phyloP scores from a whole-genome alignment of 352 stramenopile genomes.

The Phytophthora foliorum region DNA sequence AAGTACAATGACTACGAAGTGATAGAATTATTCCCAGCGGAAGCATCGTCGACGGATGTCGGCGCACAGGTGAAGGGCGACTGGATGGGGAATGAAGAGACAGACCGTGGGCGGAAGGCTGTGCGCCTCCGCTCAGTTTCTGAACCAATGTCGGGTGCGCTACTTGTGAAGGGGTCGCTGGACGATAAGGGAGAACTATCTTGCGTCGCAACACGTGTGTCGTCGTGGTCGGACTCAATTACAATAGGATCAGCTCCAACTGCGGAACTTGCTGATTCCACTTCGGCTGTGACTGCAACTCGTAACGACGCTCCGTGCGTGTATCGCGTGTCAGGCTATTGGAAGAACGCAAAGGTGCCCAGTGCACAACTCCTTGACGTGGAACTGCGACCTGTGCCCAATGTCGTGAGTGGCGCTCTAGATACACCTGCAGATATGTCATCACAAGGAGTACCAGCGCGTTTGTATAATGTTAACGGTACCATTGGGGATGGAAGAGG shows the following conservation, averaged over 20 bases:
- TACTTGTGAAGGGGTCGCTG: slow-evolving; percentile 72
- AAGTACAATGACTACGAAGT: slow-evolving; percentile 93
- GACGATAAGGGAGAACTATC: slow-evolving; percentile 80
- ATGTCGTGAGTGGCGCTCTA: slow-evolving; percentile 18
- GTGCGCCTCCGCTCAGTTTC: slow-evolving; percentile 76
- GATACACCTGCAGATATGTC: slow-evolving; percentile 29
- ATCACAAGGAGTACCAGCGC: slow-evolving; percentile 20
- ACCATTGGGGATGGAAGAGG: slow-evolving; percentile 79
- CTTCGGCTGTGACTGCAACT: slow-evolving; percentile 1
- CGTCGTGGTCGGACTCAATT: slow-evolving; percentile 55
- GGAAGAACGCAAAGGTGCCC: slow-evolving; percentile 78
- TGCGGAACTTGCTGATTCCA: slow-evolving; percentile 17
- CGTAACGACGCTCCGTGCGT: slow-evolving; percentile 23
- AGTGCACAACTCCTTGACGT: slow-evolving; percentile 82
- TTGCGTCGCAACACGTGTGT: slow-evolving; percentile 58
- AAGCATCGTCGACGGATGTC: slow-evolving; percentile 19
- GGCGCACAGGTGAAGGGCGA: slow-evolving; percentile 58
- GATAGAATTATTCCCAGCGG: slow-evolving; percentile 68
- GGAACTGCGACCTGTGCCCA: slow-evolving; percentile 58
- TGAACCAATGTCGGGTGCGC: slow-evolving; percentile 52
- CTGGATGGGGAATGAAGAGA: slow-evolving; percentile 83
- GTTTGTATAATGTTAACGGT: slow-evolving; percentile 63
- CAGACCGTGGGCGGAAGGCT: slow-evolving; percentile 69
- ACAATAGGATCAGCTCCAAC: slow-evolving; percentile 25
- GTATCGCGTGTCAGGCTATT: slow-evolving; percentile 77